Conservation (phyloP, 139 green algal genomes). For the Closterium sp. region DNA sequence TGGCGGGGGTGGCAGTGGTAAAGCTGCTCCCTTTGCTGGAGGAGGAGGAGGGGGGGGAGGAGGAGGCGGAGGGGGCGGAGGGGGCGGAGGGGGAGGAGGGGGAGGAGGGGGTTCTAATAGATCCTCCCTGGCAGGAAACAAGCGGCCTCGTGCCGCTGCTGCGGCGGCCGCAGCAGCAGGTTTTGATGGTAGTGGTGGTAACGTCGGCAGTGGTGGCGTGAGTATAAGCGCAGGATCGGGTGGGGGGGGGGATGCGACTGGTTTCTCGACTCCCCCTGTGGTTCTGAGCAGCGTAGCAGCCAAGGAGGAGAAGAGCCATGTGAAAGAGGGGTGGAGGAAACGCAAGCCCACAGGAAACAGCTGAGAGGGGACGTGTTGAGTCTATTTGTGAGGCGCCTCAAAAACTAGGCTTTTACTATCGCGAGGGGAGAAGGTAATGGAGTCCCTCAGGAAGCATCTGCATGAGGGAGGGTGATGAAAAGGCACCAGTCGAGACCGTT, state of each 20-base stretch:
- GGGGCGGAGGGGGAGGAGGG: not conserved
- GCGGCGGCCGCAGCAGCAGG: too few species aligned
- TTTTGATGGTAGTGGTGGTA: not conserved
- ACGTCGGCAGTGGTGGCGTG: not conserved
- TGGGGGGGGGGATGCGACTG: not conserved
- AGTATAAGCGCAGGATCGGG: not conserved
- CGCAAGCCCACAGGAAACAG: not conserved
- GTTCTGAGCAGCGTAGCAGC: not conserved
- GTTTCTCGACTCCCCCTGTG: not conserved
- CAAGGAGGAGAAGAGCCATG: not conserved
- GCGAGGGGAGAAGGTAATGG: too few species aligned
- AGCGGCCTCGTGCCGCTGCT: not conserved
- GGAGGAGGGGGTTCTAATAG: not conserved
- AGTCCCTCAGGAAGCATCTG: too few species aligned
- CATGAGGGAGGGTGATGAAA: too few species aligned
- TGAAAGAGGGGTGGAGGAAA: not conserved
- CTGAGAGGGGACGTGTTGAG: too few species aligned
- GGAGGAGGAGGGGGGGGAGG: not conserved
- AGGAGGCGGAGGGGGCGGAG: not conserved
- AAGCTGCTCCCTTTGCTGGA: not conserved
- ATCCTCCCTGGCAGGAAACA: not conserved
- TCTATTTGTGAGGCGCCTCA: too few species aligned
- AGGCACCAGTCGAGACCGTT: too few species aligned
- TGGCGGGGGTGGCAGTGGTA: not conserved
- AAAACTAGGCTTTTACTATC: too few species aligned